Base-by-base conservation (phyloP, 805 yeast genomes). In the Spathaspora girioi region DNA sequence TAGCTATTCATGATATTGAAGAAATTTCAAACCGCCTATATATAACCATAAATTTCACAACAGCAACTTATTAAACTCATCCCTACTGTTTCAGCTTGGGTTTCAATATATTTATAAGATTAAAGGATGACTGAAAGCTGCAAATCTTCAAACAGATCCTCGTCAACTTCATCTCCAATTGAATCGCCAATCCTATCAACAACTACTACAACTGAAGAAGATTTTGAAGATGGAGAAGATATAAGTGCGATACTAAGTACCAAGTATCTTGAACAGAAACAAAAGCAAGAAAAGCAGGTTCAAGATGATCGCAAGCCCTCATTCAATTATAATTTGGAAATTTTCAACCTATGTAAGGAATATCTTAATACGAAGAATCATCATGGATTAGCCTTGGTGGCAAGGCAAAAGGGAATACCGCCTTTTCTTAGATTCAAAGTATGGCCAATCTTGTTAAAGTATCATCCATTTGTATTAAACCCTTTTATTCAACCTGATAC, bases 351-450 rank as follows among this genome's bases (percentile, higher is more conserved):
- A 20, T 82, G 89, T 56, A 75, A 81, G 43, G 69, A 74, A 43
- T 83, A 82, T 58, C 66, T 91, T 5, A 71, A 70, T 46, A 73
- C 76, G 15, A 81, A 80, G 51, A 87, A 92, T 61, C 84, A 84
- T 51, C 83, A 84, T 46, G 89, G 91, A 0, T 68, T 92, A 45
- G 96, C 97, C 1, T 73, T 82, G 56, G 67, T 92, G 6, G 93
- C 96, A 5, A 77, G 97, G 55, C 91, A 86, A 57, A 74, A 83
- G 51, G 97, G 98, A 2, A 75, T 91, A 26, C 97, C 97, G 1
- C 93, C 96, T 1, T 78, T 83, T 51, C 72, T 90, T 49, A 77
- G 98, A 53, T 83, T 82, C 57, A 74, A 78, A 51, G 87, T 89
- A 7, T 92, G 97, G 97, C 97, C 97, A 1, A 69, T 89, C 3